Percentiles rank a stretch among this genome's conserved stretches.
Conservation (phyloP, 1,284 basidiomycete genomes). For the Megacollybia platyphylla region DNA sequence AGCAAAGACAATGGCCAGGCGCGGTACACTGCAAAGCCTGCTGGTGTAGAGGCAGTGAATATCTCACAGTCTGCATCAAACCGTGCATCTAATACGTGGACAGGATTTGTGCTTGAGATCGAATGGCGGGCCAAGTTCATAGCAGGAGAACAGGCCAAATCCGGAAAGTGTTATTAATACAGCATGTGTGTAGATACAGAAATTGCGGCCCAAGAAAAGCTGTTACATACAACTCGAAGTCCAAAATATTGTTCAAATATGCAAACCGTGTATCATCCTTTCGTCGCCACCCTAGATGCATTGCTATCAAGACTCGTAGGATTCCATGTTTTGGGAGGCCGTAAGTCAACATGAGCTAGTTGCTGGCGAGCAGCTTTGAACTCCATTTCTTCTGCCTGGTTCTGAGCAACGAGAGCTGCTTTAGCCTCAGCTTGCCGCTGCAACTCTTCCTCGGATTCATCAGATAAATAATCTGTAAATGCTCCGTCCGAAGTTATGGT, state of each 20-base stretch:
- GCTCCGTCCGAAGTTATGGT: conserved; percentile 73
- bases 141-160: conserved; percentile 9
- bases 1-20: conserved; percentile 69
- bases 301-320: conserved; percentile 37
- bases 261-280: conserved; percentile 1
- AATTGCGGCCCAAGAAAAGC: not conserved
- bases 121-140: conserved; percentile 89
- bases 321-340: conserved; percentile 64
- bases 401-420: conserved; percentile 64
- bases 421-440: conserved; percentile 70
- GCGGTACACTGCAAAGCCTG: conserved; percentile 81
- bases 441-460: conserved; percentile 72
- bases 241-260: too few species aligned
- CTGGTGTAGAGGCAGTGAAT: conserved; percentile 74
- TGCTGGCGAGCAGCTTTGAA: conserved; percentile 67
- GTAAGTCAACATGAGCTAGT: conserved; percentile 56
- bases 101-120: conserved; percentile 68
- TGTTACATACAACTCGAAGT: not conserved
- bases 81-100: conserved; percentile 65
- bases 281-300: conserved; percentile 7
- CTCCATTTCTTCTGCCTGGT: conserved; percentile 64
- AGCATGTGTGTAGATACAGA: too few species aligned
- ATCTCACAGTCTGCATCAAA: conserved; percentile 70
- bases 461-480: conserved; percentile 75
- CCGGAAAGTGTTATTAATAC: not conserved